Conservation (phyloP, 306 rosid species). For the Cyclanthera cordifolia region DNA sequence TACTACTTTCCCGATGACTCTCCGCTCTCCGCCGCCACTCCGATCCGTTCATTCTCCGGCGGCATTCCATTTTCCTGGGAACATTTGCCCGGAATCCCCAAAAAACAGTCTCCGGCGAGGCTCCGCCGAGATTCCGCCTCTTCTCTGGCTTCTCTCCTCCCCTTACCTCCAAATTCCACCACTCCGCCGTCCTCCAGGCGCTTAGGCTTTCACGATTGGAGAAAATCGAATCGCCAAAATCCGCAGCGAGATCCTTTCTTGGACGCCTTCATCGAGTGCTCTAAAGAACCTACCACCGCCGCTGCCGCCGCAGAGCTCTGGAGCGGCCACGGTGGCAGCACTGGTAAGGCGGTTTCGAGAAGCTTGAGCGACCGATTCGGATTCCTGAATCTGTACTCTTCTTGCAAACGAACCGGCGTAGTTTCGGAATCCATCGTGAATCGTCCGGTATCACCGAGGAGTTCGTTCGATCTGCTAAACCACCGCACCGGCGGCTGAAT, state of each 20-base stretch:
- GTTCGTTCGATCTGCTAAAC: constrained; percentile 31
- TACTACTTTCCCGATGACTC: constrained; percentile 32
- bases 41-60: constrained; percentile 43
- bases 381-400: constrained; percentile 35
- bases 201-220: constrained; percentile 20
- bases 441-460: constrained; percentile 48
- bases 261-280: constrained; percentile 75
- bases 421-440: constrained; percentile 59
- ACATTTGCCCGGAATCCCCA: constrained; percentile 80
- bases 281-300: constrained; percentile 33
- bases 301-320: constrained; percentile 22
- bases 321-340: constrained; percentile 13
- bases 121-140: constrained; percentile 23
- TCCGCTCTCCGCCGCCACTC: constrained; percentile 28
- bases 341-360: constrained; percentile 45
- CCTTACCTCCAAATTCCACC: constrained; percentile 40
- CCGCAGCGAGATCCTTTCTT: constrained; percentile 65
- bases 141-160: constrained; percentile 27
- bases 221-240: constrained; percentile 1
- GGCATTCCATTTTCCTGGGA: constrained; percentile 99
- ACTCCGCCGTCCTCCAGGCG: constrained; percentile 25
- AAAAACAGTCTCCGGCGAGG: constrained; percentile 41
- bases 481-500: constrained; percentile 21
- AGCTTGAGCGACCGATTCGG: constrained; percentile 69
- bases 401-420: constrained; percentile 66